Evolutionary conservation across 83 land plant genomes (phyloP), one percentile per base, ranked within the genome.

Genomic region (Diphasiastrum complanatum): DNA sequence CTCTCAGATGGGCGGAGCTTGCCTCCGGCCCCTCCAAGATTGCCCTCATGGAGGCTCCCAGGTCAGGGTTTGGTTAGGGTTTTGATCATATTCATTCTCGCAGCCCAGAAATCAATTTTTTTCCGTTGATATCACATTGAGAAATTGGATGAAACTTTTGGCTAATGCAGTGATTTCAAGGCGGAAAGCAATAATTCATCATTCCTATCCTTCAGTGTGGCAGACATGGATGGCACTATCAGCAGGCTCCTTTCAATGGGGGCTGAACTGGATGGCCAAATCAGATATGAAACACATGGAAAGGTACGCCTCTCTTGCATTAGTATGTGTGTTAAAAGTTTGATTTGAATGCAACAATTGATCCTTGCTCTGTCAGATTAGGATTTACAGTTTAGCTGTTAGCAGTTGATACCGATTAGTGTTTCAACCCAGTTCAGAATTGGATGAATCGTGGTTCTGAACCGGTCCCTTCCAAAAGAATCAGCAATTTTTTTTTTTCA

Each of bases 251-350:
- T 92, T 70, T 75, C 85, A 5, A 77, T 92, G 73, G 98, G 96
- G 30, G 96, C 91, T 46, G 98, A 88, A 66, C 66, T 92, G 5
- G 98, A 92, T 72, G 98, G 98, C 31, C 67, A 85, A 10, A 88
- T 92, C 57, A 92, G 83, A 61, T 71, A 92, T 70, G 86, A 83
- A 69, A 64, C 85, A 47, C 84, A 92, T 78, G 96, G 98, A 45
- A 88, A 92, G 98, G 97, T 91, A 72, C n/a, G n/a, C n/a, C n/a
- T n/a, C n/a, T n/a, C n/a, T n/a, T n/a, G n/a, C n/a, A n/a, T n/a
- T n/a, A n/a, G n/a, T n/a, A n/a, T n/a, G n/a, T n/a, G n/a, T n/a
- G n/a, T n/a, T n/a, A n/a, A n/a, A n/a, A n/a, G n/a, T n/a, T n/a
- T n/a, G n/a, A n/a, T n/a, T n/a, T n/a, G n/a, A n/a, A n/a, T n/a